Percentiles rank a stretch among this genome's conserved stretches.
These are phyloP conservation scores for Uronychia binucleata DNA, from an alignment of 73 alveolate species.

Conservation along the genomic window DNA sequence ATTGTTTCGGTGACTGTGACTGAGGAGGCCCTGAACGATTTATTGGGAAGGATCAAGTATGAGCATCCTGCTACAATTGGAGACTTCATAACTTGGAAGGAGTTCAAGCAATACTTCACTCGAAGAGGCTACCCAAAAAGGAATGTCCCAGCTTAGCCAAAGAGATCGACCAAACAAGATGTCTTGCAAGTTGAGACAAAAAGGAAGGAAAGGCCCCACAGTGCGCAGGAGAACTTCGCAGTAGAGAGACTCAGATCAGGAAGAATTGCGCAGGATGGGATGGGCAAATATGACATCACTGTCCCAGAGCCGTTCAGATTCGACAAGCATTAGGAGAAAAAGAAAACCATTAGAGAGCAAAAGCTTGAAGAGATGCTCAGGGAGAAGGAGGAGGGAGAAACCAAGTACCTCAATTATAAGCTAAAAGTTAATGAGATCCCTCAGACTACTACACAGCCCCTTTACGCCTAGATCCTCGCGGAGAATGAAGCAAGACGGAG, in stretches of 20 bases:
- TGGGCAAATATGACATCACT: conserved; percentile 61
- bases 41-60: neutral
- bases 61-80: neutral
- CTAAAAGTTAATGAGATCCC: conserved; percentile 80
- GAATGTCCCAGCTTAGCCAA: neutral
- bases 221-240: neutral
- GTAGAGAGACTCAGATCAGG: conserved; percentile 15
- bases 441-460: conserved; percentile 59
- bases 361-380: conserved; percentile 71
- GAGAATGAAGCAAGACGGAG: conserved; percentile 70
- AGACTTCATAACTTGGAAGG: neutral
- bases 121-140: neutral
- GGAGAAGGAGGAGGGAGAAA: conserved; percentile 54
- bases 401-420: conserved; percentile 12
- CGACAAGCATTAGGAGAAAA: conserved; percentile 31
- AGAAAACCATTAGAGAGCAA: conserved; percentile 61
- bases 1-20: neutral
- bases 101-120: neutral
- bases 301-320: conserved; percentile 77
- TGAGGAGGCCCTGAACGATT: neutral
- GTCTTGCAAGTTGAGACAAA: conserved; percentile 9
- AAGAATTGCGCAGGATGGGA: conserved; percentile 19
- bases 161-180: neutral
- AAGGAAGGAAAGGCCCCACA: conserved; percentile 10
- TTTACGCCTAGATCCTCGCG: conserved; percentile 50